These are phyloP conservation scores for Neurospora intermedia DNA, from an alignment of 495 filamentous ascomycete genomes.

Conservation along the genomic window DNA sequence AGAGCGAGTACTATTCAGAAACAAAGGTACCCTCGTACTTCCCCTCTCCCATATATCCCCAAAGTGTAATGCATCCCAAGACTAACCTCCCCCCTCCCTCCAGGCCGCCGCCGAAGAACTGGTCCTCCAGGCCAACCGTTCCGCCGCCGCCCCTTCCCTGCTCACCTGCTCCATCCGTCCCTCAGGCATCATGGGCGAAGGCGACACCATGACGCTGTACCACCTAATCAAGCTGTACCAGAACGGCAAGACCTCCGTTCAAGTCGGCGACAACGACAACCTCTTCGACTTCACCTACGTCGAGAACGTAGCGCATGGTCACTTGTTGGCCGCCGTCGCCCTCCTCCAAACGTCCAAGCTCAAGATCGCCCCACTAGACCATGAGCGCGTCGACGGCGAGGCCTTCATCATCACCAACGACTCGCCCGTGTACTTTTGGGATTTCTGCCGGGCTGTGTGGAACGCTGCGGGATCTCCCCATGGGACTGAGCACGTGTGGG, in stretches of 20 bases:
- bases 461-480: slow-evolving; percentile 51
- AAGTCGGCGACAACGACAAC: slow-evolving; percentile 83
- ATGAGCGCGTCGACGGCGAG: slow-evolving; percentile 82
- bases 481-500: slow-evolving; percentile 58
- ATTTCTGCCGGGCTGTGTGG: slow-evolving; percentile 75
- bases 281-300: slow-evolving; percentile 80
- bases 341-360: slow-evolving; percentile 51
- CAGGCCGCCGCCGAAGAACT: slow-evolving; percentile 79
- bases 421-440: slow-evolving; percentile 91
- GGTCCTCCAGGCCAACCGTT: slow-evolving; percentile 76
- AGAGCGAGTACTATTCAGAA: slow-evolving; percentile 86
- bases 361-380: slow-evolving; percentile 50
- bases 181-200: slow-evolving; percentile 84
- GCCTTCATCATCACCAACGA: slow-evolving; percentile 95
- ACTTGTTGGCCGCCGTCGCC: slow-evolving; percentile 60
- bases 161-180: slow-evolving; percentile 75
- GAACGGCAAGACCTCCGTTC: slow-evolving; percentile 60
- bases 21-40: slow-evolving; percentile 50
- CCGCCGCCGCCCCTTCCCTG: slow-evolving; percentile 44
- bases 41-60: too few relatives aligned
- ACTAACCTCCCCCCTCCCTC: slow-evolving; percentile 4
- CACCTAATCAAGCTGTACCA: slow-evolving; percentile 55
- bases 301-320: slow-evolving; percentile 64
- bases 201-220: slow-evolving; percentile 58
- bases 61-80: too few relatives aligned